Evolutionary conservation across 139 green algal species (phyloP), one percentile per base, ranked within the genome.

Genomic region (Closterium sp.): DNA sequence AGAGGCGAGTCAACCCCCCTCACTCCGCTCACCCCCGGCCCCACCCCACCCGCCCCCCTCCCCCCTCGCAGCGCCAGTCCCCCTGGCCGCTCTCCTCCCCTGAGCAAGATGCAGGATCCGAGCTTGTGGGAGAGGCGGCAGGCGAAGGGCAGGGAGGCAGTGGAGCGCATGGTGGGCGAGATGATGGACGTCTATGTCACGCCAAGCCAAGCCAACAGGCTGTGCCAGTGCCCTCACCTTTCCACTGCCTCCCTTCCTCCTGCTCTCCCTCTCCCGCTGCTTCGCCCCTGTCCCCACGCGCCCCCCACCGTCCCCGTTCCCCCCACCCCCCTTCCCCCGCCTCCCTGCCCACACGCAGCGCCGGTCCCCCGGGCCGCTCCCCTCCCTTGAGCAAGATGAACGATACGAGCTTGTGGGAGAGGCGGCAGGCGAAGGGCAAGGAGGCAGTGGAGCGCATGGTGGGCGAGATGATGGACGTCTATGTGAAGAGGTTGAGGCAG

Each of bases 141-240:
- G 73, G 28, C 38, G 32, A 93, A 95, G 73, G 93, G 93, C 17
- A 31, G 86, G 79, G 84, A 31, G 73, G 42, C 70, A 22, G 94
- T 95, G 19, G 70, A 93, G 24, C 45, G 42, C 2, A 91, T 95
- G 86, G 93, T 95, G 62, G 42, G 1, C 21, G 91, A 93, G 19
- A 94, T 94, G 70, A 94, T 95, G 93, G 91, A 95, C 38, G 91
- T 95, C 21, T 93, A 95, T 85, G 92, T 95, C 6, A 32, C 94
- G 21, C 87, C 32, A 38, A 38, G 4, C 38, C 38, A 45, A 45
- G 38, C 38, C 38, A 45, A 45, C 38, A 91, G 92, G 7, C 90
- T 95, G 38, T 29, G 70, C 24, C 92, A 95, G 90, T 9, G 32
- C 29, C 84, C 32, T 38, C 32, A 38, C 32, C 32, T 2, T 38